phyloP scores from a whole-genome alignment of 495 filamentous ascomycete species.

The Podospora conica region DNA sequence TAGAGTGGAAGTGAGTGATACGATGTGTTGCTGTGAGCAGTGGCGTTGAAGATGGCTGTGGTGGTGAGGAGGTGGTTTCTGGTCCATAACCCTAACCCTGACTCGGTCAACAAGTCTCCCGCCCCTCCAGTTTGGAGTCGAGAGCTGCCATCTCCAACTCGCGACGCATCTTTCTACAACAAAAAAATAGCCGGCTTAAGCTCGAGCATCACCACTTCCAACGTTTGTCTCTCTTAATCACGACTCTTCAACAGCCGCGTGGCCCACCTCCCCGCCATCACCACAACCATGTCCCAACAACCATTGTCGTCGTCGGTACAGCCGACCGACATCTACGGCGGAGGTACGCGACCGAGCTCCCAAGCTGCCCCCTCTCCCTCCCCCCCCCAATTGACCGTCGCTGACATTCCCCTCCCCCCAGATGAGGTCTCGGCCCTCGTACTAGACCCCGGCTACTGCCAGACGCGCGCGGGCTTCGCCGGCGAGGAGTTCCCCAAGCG shows the following conservation, averaged over 20 bases:
- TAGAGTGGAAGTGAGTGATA: neutral
- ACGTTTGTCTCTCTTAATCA: neutral
- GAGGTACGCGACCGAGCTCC: slow-evolving; percentile 59
- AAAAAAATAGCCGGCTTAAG: neutral
- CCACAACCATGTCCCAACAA: slow-evolving; percentile 28
- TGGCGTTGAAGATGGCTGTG: neutral
- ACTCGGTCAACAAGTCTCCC: neutral
- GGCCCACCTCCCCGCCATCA: neutral
- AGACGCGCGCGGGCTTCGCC: slow-evolving; percentile 88
- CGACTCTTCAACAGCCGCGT: neutral
- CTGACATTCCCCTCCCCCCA: slow-evolving; percentile 28
- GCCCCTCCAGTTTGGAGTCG: slow-evolving; percentile 18
- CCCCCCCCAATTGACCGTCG: slow-evolving; percentile 1
- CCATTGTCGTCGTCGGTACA: slow-evolving; percentile 34
- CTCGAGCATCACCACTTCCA: neutral
- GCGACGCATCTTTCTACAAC: slow-evolving; percentile 7
- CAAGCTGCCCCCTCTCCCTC: slow-evolving; percentile 1
- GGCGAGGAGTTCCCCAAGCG: slow-evolving; percentile 97
- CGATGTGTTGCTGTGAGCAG: neutral
- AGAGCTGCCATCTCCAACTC: slow-evolving; percentile 8
- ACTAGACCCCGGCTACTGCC: slow-evolving; percentile 87
- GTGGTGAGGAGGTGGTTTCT: neutral
- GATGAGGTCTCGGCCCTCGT: slow-evolving; percentile 97
- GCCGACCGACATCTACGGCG: slow-evolving; percentile 70
- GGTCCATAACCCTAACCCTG: slow-evolving; percentile 2